Percentiles rank a stretch among this genome's conserved stretches.
Conservation (phyloP, 768 basidiomycete genomes). For the Suillus spraguei region DNA sequence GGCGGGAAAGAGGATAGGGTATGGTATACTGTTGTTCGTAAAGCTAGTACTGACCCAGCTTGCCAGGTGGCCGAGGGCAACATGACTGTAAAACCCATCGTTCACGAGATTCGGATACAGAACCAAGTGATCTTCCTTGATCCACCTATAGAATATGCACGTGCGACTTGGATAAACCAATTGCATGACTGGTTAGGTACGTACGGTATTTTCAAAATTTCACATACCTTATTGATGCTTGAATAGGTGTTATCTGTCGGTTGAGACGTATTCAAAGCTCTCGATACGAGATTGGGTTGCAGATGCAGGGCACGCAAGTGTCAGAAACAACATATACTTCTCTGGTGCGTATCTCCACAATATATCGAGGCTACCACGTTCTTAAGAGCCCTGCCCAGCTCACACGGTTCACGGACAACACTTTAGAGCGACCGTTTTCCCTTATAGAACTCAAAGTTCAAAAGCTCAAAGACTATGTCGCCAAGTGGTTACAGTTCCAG, state of each 20-base stretch:
- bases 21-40: not conserved
- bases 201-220: slow-evolving; percentile 12
- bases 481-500: slow-evolving; percentile 99
- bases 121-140: slow-evolving; percentile 99
- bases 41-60: not conserved
- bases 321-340: slow-evolving; percentile 83
- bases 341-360: slow-evolving; percentile 52
- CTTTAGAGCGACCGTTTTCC: slow-evolving; percentile 78
- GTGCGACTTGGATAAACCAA: slow-evolving; percentile 86
- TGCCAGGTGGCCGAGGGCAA: slow-evolving; percentile 68
- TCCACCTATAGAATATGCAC: slow-evolving; percentile 94
- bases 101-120: slow-evolving; percentile 97
- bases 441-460: slow-evolving; percentile 89
- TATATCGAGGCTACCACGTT: not conserved
- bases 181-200: slow-evolving; percentile 88
- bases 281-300: slow-evolving; percentile 94
- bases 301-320: slow-evolving; percentile 71
- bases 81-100: slow-evolving; percentile 80
- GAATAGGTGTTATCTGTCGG: slow-evolving; percentile 80
- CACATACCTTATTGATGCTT: not conserved
- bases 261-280: slow-evolving; percentile 90
- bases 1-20: slow-evolving; percentile 82
- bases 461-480: slow-evolving; percentile 88
- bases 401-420: slow-evolving; percentile 69
- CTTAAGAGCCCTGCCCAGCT: slow-evolving; percentile 48